Base-by-base conservation (phyloP, 352 stramenopile genomes). In the Phytophthora crassamura region DNA sequence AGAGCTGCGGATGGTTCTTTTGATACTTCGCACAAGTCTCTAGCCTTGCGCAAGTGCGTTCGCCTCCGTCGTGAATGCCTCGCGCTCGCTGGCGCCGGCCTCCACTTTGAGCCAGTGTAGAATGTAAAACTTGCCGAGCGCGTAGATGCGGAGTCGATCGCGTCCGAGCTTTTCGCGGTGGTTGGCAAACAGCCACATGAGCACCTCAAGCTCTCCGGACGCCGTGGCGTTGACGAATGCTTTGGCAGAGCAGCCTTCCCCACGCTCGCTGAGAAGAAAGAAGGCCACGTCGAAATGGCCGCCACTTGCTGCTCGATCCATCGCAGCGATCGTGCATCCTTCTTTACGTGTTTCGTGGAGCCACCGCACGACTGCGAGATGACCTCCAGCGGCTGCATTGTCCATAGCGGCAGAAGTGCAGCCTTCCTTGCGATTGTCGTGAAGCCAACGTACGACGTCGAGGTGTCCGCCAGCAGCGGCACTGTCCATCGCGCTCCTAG, bases 161-260 rank as follows among this genome's bases (percentile, higher is more conserved):
- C 67, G 61, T 20, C 67, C 67, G n/a, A 75, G 65, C 11, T 64
- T 49, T 14, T 64, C 50, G 8, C 55, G 18, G 12, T 68, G 38
- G 45, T 75, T 60, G 22, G 50, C 35, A 38, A 75, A 75, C n/a
- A 83, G 61, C 42, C 50, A 67, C 42, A 65, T 67, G 33, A 77
- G 57, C n/a, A 77, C 49, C 28, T 77, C 69, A 20, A 77, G 65
- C 25, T 74, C 54, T 28, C 69, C 69, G 35, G 64, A 47, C 9
- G 38, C 41, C 18, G 75, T 77, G 3, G 62, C 72, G 22, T 76
- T 71, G 14, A 75, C 62, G 46, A 79, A 75, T 25, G 71, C 71
- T 15, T 68, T 59, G 0, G 34, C 41, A 8, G 55, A 68, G n/a
- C 55, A 69, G 8, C 52, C 53, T 18, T 66, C 64, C 12, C 42